Conservation (phyloP, 345 rosid species). For the Rhodomyrtus tomentosa region DNA sequence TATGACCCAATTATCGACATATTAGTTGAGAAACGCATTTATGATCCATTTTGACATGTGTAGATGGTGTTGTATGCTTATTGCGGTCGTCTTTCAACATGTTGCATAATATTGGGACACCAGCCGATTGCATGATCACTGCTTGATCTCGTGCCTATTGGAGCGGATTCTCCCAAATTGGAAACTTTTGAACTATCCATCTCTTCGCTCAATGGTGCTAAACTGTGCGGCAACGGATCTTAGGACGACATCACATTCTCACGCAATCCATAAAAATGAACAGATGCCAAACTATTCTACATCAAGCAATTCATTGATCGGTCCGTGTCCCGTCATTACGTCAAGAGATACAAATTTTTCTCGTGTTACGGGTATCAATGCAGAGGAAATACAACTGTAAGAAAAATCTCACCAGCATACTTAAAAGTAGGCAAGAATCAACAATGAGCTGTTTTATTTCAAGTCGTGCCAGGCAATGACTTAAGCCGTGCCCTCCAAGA, state of each 20-base stretch:
- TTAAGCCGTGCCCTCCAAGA: constrained; percentile 21
- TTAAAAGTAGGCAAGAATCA: not conserved
- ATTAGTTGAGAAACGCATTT: too few species aligned
- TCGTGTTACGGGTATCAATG: not conserved
- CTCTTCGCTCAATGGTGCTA: not conserved
- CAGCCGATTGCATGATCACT: not conserved
- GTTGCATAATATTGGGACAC: not conserved
- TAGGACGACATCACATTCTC: not conserved
- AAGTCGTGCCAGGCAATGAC: not conserved
- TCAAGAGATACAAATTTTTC: not conserved
- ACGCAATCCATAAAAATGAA: not conserved
- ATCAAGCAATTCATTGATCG: not conserved
- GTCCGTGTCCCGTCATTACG: not conserved
- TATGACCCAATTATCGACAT: too few species aligned
- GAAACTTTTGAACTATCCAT: not conserved
- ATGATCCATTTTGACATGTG: too few species aligned
- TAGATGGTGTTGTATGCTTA: not conserved
- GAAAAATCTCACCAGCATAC: not conserved
- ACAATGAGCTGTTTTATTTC: not conserved
- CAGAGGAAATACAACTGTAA: not conserved
- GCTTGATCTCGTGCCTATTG: not conserved
- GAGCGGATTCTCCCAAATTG: not conserved
- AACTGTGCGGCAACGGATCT: not conserved
- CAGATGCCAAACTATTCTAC: not conserved
- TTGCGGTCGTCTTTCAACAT: not conserved